Conservation (phyloP, 331 rosid species). For the Dryas integrifolia region DNA sequence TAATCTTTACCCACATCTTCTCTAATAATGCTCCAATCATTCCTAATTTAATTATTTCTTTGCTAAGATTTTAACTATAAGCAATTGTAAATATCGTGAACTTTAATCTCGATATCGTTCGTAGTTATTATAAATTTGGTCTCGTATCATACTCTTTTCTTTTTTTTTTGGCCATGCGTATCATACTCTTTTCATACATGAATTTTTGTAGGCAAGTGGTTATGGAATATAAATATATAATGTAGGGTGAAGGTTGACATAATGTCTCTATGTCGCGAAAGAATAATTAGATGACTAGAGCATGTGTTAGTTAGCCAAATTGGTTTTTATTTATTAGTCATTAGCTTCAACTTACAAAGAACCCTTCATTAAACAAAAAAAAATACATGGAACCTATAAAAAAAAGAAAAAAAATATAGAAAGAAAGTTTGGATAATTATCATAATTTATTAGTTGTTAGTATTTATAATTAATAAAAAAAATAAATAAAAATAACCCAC, state of each 20-base stretch:
- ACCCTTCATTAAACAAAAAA: not conserved
- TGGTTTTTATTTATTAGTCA: not conserved
- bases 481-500: too few species aligned
- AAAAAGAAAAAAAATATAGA: not conserved
- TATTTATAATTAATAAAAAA: too few species aligned
- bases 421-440: not conserved
- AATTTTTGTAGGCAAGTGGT: not conserved
- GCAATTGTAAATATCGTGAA: not conserved
- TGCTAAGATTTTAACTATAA: not conserved
- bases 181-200: not conserved
- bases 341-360: constrained; percentile 1
- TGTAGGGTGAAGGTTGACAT: constrained; percentile 4
- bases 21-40: not conserved
- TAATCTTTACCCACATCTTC: too few species aligned
- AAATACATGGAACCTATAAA: not conserved
- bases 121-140: not conserved
- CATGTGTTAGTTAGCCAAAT: constrained; percentile 27
- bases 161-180: too few species aligned
- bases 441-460: too few species aligned
- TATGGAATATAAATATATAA: not conserved
- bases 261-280: constrained; percentile 14
- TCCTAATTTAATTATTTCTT: not conserved
- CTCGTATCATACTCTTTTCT: not conserved
- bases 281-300: constrained; percentile 1
- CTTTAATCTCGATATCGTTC: not conserved